Evolutionary conservation across 352 stramenopile genomes (phyloP).

Genomic region (Globisporangium megalacanthum): DNA sequence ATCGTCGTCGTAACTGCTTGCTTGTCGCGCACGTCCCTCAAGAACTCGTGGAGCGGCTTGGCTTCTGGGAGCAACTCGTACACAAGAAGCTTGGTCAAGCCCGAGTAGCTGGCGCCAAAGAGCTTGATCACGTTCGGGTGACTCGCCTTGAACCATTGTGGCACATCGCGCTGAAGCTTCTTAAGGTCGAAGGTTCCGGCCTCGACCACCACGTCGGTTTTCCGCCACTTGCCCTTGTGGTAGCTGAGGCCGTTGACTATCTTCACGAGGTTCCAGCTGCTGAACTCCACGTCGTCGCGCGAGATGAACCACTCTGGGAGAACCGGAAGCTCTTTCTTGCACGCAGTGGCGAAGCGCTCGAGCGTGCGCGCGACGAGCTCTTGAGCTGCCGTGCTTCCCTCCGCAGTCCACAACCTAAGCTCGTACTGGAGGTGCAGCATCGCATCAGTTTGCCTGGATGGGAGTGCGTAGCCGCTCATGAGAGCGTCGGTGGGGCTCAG

Average conservation of each 20-base stretch:
- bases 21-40: background rate
- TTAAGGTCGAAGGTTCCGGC: background rate
- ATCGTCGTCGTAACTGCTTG: too few species aligned
- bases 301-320: slow-evolving; percentile 1
- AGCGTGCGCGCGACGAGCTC: background rate
- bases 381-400: background rate
- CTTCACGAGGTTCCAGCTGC: slow-evolving; percentile 1
- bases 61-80: background rate
- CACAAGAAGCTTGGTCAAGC: background rate
- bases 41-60: background rate
- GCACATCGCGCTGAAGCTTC: background rate
- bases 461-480: background rate
- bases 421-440: slow-evolving; percentile 2
- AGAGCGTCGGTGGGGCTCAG: background rate
- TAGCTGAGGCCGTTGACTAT: background rate
- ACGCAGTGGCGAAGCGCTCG: background rate
- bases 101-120: slow-evolving; percentile 1
- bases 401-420: background rate
- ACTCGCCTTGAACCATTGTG: background rate
- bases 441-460: background rate
- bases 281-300: slow-evolving; percentile 1
- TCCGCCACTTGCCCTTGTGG: slow-evolving; percentile 2
- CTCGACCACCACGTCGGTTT: background rate
- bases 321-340: background rate
- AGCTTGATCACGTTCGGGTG: slow-evolving; percentile 8